Evolutionary conservation across 345 rosid genomes (phyloP).

Genomic region (Eucalyptus dawsonii): DNA sequence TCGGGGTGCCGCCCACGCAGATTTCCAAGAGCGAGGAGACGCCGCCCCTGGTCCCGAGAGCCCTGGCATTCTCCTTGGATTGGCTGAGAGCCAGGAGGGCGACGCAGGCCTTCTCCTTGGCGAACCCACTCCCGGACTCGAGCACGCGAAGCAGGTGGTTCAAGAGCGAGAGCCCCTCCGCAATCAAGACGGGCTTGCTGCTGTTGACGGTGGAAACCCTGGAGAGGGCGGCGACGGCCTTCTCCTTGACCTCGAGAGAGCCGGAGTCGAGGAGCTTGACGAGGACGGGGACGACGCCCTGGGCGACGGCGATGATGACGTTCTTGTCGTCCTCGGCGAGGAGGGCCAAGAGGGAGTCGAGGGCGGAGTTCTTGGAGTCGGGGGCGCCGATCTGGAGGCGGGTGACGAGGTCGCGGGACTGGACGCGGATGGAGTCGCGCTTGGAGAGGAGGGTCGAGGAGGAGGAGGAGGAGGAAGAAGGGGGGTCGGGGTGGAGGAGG

Average conservation of each 20-base stretch:
- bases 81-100: constrained; percentile 60
- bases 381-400: constrained; percentile 70
- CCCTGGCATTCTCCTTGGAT: constrained; percentile 74
- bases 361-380: constrained; percentile 64
- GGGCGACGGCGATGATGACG: constrained; percentile 81
- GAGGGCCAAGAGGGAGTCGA: constrained; percentile 48
- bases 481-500: constrained; percentile 8
- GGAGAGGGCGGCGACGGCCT: constrained; percentile 57
- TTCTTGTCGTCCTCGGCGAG: constrained; percentile 69
- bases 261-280: constrained; percentile 56
- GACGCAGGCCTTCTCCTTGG: constrained; percentile 75
- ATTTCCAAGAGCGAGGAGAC: constrained; percentile 70
- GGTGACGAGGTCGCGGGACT: constrained; percentile 55
- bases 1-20: constrained; percentile 76
- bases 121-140: constrained; percentile 83
- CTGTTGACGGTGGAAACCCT: constrained; percentile 66
- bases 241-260: constrained; percentile 55
- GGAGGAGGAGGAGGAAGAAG: constrained; percentile 25
- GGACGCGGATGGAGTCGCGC: constrained; percentile 56
- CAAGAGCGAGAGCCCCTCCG: constrained; percentile 65
- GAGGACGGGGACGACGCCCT: constrained; percentile 77
- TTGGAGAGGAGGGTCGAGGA: constrained; percentile 14
- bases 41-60: constrained; percentile 82
- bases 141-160: constrained; percentile 69
- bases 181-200: constrained; percentile 61